These are phyloP conservation scores for Casuarina cunninghamiana DNA, from an alignment of 306 rosid species.

Conservation along the genomic window DNA sequence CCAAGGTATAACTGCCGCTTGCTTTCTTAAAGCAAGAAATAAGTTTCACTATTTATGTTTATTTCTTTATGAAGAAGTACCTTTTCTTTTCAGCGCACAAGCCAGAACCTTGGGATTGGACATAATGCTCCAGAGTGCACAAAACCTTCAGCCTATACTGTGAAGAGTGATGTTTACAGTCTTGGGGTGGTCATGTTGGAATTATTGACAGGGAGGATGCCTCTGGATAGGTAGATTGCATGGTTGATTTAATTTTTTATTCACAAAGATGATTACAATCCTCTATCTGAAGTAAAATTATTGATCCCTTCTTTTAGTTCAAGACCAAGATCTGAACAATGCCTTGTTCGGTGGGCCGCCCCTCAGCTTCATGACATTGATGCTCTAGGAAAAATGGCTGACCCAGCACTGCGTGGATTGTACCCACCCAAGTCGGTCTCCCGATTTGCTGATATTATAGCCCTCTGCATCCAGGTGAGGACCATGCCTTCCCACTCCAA, in stretches of 20 bases:
- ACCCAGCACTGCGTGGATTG: no score
- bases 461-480: no score
- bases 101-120: constrained; percentile 72
- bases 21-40: neutral
- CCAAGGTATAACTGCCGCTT: neutral
- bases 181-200: constrained; percentile 93
- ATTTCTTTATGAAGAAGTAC: neutral
- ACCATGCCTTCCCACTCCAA: no score
- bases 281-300: constrained; percentile 11
- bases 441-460: no score
- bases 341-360: no score
- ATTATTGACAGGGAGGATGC: constrained; percentile 80
- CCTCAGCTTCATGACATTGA: no score
- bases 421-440: no score
- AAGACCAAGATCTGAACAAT: constrained; percentile 39
- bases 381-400: no score
- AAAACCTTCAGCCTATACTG: constrained; percentile 56
- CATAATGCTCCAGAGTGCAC: constrained; percentile 90
- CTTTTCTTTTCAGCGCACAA: constrained; percentile 48
- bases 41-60: neutral
- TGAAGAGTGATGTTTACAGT: constrained; percentile 82
- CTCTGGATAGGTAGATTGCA: constrained; percentile 63
- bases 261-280: neutral
- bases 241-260: neutral
- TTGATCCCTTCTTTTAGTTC: constrained; percentile 38